phyloP scores from a whole-genome alignment of 768 basidiomycete species.

The Erythrobasidium yunnanense region DNA sequence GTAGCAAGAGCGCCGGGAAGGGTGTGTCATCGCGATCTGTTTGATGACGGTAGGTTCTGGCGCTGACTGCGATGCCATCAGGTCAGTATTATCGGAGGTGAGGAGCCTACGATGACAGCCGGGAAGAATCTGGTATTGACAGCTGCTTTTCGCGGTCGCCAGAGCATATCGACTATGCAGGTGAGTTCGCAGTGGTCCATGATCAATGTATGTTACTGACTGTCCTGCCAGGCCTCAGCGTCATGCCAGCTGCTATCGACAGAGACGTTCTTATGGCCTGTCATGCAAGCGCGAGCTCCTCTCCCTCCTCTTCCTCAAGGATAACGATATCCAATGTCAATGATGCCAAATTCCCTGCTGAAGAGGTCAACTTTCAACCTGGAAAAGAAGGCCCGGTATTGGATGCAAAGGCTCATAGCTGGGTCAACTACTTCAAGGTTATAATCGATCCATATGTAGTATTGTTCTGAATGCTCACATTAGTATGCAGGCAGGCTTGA shows the following conservation, averaged over 20 bases:
- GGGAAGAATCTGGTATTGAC: too few species aligned
- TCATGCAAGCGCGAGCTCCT: conserved; percentile 1
- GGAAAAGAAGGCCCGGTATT: background rate
- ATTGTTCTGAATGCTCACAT: too few species aligned
- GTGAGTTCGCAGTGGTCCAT: background rate
- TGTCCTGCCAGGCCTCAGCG: conserved; percentile 10
- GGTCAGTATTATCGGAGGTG: conserved; percentile 37
- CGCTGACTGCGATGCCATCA: too few species aligned
- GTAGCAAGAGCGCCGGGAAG: conserved; percentile 38
- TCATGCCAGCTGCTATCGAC: conserved; percentile 38
- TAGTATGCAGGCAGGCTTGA: background rate
- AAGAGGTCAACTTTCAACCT: conserved; percentile 29
- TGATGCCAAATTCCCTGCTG: conserved; percentile 29
- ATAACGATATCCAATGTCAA: conserved; percentile 33
- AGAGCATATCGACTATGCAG: conserved; percentile 41
- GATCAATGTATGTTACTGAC: background rate
- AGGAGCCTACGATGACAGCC: background rate
- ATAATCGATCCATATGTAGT: background rate
- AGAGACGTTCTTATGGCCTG: conserved; percentile 37
- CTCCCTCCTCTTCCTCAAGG: background rate
- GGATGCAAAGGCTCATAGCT: conserved; percentile 16
- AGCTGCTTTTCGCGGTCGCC: background rate
- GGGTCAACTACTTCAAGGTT: conserved; percentile 35
- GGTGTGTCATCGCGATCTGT: background rate
- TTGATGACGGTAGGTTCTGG: background rate